Conservation (phyloP, 352 stramenopile species). For the Phytophthora hybrid region DNA sequence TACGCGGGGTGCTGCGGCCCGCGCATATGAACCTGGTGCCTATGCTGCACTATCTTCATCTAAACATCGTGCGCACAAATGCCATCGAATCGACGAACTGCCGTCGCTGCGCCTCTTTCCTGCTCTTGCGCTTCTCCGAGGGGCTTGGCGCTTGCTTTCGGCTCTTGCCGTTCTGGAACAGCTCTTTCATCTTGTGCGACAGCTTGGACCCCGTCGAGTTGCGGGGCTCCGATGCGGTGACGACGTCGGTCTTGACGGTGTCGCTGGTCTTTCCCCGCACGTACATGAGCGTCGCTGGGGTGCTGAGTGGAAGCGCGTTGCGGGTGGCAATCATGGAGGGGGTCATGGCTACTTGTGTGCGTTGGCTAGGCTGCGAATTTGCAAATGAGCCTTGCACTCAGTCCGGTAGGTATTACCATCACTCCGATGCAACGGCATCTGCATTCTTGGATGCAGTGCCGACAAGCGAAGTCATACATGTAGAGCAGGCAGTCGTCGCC, state of each 20-base stretch:
- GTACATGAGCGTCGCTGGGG: constrained; percentile 23
- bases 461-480: constrained; percentile 4
- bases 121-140: not conserved
- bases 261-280: constrained; percentile 18
- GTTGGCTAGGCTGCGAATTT: constrained; percentile 15
- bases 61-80: constrained; percentile 8
- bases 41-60: not conserved
- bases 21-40: not conserved
- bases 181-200: constrained; percentile 19
- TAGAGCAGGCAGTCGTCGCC: not conserved
- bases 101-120: constrained; percentile 3
- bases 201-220: constrained; percentile 15
- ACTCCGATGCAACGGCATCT: not conserved
- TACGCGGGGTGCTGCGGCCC: not conserved
- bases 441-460: constrained; percentile 10
- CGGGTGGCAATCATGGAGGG: constrained; percentile 25
- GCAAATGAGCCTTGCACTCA: constrained; percentile 6
- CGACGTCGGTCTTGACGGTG: not conserved
- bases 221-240: not conserved
- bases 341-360: constrained; percentile 12
- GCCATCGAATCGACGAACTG: constrained; percentile 7
- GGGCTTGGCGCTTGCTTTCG: not conserved
- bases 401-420: no score
- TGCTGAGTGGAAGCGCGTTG: constrained; percentile 29
- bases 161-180: constrained; percentile 9